Evolutionary conservation across 768 basidiomycete species (phyloP), one percentile per base, ranked within the genome.

Genomic region (Amanita molliuscula): DNA sequence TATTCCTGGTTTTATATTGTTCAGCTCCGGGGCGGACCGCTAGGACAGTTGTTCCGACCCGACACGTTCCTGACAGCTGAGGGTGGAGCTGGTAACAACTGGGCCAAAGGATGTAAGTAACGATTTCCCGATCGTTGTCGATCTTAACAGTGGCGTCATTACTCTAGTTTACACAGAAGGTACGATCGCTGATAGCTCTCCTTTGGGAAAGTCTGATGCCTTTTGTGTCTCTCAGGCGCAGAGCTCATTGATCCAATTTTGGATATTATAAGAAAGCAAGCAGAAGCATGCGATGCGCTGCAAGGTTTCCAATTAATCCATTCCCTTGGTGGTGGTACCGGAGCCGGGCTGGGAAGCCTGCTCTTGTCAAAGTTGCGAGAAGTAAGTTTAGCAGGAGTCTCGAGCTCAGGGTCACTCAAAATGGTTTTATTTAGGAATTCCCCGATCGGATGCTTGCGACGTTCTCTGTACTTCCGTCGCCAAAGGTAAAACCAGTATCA

Each of bases 251-350:
- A 94, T 41, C 69, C 77, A n/a, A 79, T 95, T 48, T 66, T 91
- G 54, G 94, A 93, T 38, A 72, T 82, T n/a, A 58, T 91, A 7
- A 76, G 94, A 55, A 78, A 71, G 58, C 87, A 95, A 62, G 72
- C 85, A 2, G 94, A 97, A 62, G 62, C 69, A 1, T 88, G 87
- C 57, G 91, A 98, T 35, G 77, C 82, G 7, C 71, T 97, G 16
- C 94, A 98, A 69, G 94, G 94, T 0, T 91, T 94, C 61, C 91
- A 94, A 58, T 64, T 93, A 42, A 65, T 92, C 8, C 91, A 95
- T 55, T 91, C 92, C 15, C 78, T 98, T 15, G 92, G 92, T 31
- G 92, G 92, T 53, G 92, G 92, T 33, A 94, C 88, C 2, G 92
- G 91, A 33, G 81, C 91, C 20, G 92, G 92, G 15, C 65, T 94